Conservation (phyloP, 2,329 filamentous ascomycete genomes). For the Xylaria multiplex region DNA sequence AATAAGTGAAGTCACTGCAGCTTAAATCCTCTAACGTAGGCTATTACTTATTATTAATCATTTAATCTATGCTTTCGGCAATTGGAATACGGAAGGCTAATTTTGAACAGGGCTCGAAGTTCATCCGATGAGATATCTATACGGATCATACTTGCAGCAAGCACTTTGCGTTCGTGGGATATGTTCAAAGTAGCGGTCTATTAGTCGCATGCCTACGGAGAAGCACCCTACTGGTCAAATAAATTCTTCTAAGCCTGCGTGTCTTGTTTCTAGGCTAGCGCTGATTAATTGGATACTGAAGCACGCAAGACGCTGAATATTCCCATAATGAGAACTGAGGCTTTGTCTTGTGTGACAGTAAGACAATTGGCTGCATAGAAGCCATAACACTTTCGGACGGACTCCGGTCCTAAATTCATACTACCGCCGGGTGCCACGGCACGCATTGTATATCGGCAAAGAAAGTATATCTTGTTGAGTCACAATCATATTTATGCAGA, state of each 20-base stretch:
- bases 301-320: no score
- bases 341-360: no score
- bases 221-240: not conserved
- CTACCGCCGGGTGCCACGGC: not conserved
- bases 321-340: no score
- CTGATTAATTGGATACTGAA: no score
- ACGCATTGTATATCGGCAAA: not conserved
- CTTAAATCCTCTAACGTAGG: not conserved
- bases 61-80: no score
- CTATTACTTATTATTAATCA: not conserved
- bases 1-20: not conserved
- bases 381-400: no score
- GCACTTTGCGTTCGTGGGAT: not conserved
- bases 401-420: not conserved
- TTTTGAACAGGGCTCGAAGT: not conserved
- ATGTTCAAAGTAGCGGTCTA: constrained; percentile 17
- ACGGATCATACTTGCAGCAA: constrained; percentile 3
- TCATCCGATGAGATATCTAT: constrained; percentile 1
- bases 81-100: no score
- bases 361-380: no score
- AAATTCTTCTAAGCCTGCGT: not conserved
- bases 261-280: no score
- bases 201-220: not conserved
- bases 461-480: not conserved
- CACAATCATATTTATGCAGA: not conserved